Conservation (phyloP, 805 yeast genomes). For the Nakazawaea ernobii region DNA sequence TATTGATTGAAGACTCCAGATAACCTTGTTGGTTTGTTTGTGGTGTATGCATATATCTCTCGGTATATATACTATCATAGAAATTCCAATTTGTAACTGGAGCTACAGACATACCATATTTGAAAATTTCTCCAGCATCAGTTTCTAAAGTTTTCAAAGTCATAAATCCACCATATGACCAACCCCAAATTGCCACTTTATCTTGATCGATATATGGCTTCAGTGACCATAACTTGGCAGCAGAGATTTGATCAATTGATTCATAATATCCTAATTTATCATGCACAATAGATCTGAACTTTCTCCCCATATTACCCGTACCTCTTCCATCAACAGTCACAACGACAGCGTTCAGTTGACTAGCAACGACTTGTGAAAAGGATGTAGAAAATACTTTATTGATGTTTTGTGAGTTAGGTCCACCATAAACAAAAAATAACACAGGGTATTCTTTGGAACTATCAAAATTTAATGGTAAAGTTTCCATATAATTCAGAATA, state of each 20-base stretch:
- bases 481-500: conserved; percentile 64
- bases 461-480: conserved; percentile 71
- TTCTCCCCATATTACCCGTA: conserved; percentile 81
- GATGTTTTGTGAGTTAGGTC: conserved; percentile 90
- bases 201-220: conserved; percentile 60
- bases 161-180: conserved; percentile 97
- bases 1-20: conserved; percentile 44
- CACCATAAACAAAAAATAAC: conserved; percentile 87
- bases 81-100: conserved; percentile 95
- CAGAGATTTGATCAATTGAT: conserved; percentile 79
- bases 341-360: conserved; percentile 76
- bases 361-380: conserved; percentile 72
- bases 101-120: conserved; percentile 92
- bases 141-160: conserved; percentile 84
- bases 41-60: conserved; percentile 89
- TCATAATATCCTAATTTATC: conserved; percentile 80
- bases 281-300: conserved; percentile 73
- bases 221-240: conserved; percentile 67
- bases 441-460: conserved; percentile 67
- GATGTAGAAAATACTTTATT: conserved; percentile 48
- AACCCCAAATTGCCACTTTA: conserved; percentile 89
- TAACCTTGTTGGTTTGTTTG: conserved; percentile 63
- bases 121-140: conserved; percentile 70
- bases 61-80: conserved; percentile 92
- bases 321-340: conserved; percentile 97